Evolutionary conservation across 192 early-diverging fungal genomes (phyloP).

Genomic region (Backusella luteola): DNA sequence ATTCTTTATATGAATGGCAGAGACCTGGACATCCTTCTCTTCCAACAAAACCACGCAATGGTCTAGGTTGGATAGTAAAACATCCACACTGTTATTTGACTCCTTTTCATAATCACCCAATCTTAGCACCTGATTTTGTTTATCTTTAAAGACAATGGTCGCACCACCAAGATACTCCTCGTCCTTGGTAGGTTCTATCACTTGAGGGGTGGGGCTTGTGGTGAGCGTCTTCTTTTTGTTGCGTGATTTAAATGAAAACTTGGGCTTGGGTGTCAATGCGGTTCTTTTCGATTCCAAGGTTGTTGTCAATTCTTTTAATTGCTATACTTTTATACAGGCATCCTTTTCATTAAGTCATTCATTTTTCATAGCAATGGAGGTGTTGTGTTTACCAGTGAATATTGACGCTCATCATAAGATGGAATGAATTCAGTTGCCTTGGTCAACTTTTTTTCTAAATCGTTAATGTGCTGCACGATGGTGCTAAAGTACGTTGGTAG

Average conservation of each 20-base stretch:
- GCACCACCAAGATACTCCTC: not conserved
- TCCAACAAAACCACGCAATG: conserved; percentile 68
- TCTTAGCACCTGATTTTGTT: not conserved
- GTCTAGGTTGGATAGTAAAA: conserved; percentile 55
- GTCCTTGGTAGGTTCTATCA: not conserved
- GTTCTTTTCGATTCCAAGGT: conserved; percentile 35
- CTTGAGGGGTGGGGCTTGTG: not conserved
- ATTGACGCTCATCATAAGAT: conserved; percentile 67
- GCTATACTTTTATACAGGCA: conserved; percentile 22
- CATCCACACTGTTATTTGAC: conserved; percentile 41
- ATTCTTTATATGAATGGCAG: conserved; percentile 77
- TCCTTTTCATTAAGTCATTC: not conserved
- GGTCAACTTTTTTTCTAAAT: conserved; percentile 57
- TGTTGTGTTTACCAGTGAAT: conserved; percentile 41
- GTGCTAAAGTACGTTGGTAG: conserved; percentile 37
- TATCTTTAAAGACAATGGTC: conserved; percentile 6
- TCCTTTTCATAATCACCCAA: conserved; percentile 7
- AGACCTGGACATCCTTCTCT: conserved; percentile 41
- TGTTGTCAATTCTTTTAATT: conserved; percentile 47
- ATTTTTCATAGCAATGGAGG: not conserved
- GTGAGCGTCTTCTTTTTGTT: conserved; percentile 18
- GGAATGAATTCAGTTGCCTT: conserved; percentile 65
- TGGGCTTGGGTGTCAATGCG: conserved; percentile 52
- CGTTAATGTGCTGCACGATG: conserved; percentile 47
- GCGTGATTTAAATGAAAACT: conserved; percentile 70